Conservation (phyloP, 1,139 yeast species). For the Dujonia santamariae region DNA sequence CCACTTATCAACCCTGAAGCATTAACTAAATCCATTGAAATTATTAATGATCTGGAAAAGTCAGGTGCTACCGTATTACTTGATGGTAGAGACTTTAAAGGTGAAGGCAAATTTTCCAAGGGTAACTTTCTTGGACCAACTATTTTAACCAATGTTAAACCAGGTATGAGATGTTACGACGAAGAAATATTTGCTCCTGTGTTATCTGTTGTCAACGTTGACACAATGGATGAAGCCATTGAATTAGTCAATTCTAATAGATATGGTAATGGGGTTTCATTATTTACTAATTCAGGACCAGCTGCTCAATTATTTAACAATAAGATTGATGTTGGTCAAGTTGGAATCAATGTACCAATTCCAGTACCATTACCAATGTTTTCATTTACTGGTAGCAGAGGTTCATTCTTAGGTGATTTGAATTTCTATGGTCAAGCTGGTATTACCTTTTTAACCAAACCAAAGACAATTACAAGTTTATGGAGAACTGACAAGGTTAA, state of each 20-base stretch:
- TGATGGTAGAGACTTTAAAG: conserved; percentile 59
- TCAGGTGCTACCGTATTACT: conserved; percentile 59
- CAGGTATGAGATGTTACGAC: conserved; percentile 70
- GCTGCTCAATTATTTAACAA: conserved; percentile 69
- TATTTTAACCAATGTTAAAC: conserved; percentile 57
- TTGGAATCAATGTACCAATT: conserved; percentile 77
- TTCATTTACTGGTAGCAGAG: conserved; percentile 77
- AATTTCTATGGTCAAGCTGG: conserved; percentile 81
- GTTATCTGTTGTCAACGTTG: conserved; percentile 58
- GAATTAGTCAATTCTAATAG: conserved; percentile 59
- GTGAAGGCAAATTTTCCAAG: conserved; percentile 45
- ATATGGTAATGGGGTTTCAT: conserved; percentile 73
- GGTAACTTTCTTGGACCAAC: conserved; percentile 81
- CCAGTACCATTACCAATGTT: conserved; percentile 87
- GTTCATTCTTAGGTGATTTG: conserved; percentile 74
- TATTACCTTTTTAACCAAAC: conserved; percentile 67
- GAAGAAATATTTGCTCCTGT: conserved; percentile 82
- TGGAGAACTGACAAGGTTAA: conserved; percentile 64
- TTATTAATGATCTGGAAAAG: conserved; percentile 54
- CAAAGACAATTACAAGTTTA: conserved; percentile 69
- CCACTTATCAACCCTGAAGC: conserved; percentile 68
- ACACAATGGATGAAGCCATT: conserved; percentile 72
- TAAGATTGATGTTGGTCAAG: conserved; percentile 73
- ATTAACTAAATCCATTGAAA: conserved; percentile 50
- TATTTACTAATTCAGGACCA: conserved; percentile 70